Conservation (phyloP, 441 rosid species). For the Jatropha podagrica region DNA sequence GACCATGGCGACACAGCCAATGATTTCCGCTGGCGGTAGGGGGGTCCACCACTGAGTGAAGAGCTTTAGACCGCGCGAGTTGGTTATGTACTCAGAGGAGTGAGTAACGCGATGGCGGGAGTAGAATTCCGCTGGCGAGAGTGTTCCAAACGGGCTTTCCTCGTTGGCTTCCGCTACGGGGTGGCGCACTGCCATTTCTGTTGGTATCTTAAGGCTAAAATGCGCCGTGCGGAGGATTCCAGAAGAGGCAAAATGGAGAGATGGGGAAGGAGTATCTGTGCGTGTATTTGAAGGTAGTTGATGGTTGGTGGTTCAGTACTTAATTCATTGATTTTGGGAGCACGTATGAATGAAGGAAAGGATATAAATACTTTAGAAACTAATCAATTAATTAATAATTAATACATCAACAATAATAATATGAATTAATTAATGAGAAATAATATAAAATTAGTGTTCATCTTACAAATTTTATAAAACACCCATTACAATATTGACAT, state of each 20-base stretch:
- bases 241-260: not conserved
- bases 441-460: no score
- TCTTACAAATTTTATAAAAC: no score
- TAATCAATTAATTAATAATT: no score
- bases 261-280: not conserved
- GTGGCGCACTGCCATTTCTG: slow-evolving; percentile 17
- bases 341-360: not conserved
- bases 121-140: slow-evolving; percentile 46
- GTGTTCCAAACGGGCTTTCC: slow-evolving; percentile 23
- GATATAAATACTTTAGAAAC: not conserved
- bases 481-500: no score
- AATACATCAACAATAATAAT: no score
- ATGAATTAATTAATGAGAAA: no score
- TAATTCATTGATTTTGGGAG: not conserved
- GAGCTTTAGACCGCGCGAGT: slow-evolving; percentile 72
- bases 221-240: not conserved
- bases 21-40: slow-evolving; percentile 40
- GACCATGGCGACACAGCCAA: slow-evolving; percentile 71
- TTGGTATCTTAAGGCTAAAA: not conserved
- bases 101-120: slow-evolving; percentile 65
- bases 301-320: not conserved
- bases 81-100: slow-evolving; percentile 70
- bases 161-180: slow-evolving; percentile 34
- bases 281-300: not conserved
- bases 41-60: slow-evolving; percentile 96